Evolutionary conservation across 1,284 basidiomycete genomes (phyloP).

Genomic region (Gomphus bonarii): DNA sequence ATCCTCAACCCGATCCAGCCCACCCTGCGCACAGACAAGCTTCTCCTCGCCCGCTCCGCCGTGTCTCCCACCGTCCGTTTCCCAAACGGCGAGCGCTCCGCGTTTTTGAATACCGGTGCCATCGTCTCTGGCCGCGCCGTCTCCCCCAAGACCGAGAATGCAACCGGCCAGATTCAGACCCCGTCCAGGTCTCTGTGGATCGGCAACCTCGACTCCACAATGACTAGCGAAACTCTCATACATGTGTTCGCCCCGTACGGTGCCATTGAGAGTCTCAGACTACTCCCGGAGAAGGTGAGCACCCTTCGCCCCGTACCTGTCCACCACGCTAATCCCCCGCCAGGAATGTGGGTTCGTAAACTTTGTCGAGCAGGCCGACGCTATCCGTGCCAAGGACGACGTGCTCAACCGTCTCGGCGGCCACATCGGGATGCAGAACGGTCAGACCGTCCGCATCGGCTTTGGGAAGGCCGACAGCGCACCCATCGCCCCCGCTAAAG

Average conservation of each 20-base stretch:
- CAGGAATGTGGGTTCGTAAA: slow-evolving; percentile 99
- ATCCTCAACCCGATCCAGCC: slow-evolving; percentile 20
- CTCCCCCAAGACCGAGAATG: slow-evolving; percentile 67
- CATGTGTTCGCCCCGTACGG: slow-evolving; percentile 94
- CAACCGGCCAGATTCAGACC: slow-evolving; percentile 65
- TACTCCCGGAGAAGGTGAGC: slow-evolving; percentile 88
- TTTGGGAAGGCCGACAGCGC: slow-evolving; percentile 96
- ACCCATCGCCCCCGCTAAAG: slow-evolving; percentile 75
- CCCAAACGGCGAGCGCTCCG: slow-evolving; percentile 37
- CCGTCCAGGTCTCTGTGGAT: slow-evolving; percentile 97
- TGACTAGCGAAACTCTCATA: slow-evolving; percentile 90
- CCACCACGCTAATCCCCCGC: neutral
- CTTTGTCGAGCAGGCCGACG: slow-evolving; percentile 91
- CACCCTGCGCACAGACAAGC: slow-evolving; percentile 26
- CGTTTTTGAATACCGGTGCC: slow-evolving; percentile 30
- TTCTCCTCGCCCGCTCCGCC: slow-evolving; percentile 28
- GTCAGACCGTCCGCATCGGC: slow-evolving; percentile 90
- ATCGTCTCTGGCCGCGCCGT: slow-evolving; percentile 61
- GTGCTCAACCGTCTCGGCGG: slow-evolving; percentile 90
- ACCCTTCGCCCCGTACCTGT: slow-evolving; percentile 3
- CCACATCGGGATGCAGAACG: slow-evolving; percentile 87
- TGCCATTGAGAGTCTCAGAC: slow-evolving; percentile 87
- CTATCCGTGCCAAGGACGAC: slow-evolving; percentile 93
- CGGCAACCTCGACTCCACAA: slow-evolving; percentile 88
- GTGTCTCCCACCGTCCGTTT: slow-evolving; percentile 60